Base-by-base conservation (phyloP, 75 land plant species). In the Selaginella moellendorffii region DNA sequence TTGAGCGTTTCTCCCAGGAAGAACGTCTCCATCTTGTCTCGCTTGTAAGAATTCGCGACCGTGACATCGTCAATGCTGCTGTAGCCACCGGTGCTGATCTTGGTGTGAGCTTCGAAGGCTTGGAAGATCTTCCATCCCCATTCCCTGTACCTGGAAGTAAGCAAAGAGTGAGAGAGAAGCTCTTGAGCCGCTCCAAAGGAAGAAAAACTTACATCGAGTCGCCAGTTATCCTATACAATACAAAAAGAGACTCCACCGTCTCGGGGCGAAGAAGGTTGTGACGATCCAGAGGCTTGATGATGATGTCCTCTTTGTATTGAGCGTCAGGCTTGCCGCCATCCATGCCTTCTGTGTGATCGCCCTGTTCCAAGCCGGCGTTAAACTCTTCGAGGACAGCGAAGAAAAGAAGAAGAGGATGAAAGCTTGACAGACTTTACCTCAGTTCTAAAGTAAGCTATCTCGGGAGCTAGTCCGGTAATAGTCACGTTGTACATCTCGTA, bases 51-150 rank as follows among this genome's bases (percentile, higher is more conserved):
- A 31, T 87, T 83, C 52, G 88, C 26, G 5, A 42, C 52, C 1
- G 90, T 93, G 26, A 93, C 98, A 80, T 88, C 90, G 70, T 83
- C 79, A n/a, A 93, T 73, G 65, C 95, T 85, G 61, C 68, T 69
- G 56, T 85, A 92, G 28, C 97, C 97, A 2, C 97, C 97, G 53
- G 83, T 74, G 29, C 69, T 83, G 31, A 92, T 83, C 66, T 78
- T 92, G 9, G 97, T 85, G 63, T 83, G 64, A 19, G 76, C 81
- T 61, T 92, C 90, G 77, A 92, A 92, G n/a, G 97, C 86, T 64
- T 88, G 78, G 68, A 92, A 92, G 0, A 92, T 92, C 67, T 92
- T 77, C 97, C 97, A 92, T 28, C 97, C 97, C 97, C 96, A 92
- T 56, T 88, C 85, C 52, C 85, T 79, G 61, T 92, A 92, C 69